Evolutionary conservation across 371 early-diverging fungal genomes (phyloP).

Genomic region (Gilbertella persicaria): DNA sequence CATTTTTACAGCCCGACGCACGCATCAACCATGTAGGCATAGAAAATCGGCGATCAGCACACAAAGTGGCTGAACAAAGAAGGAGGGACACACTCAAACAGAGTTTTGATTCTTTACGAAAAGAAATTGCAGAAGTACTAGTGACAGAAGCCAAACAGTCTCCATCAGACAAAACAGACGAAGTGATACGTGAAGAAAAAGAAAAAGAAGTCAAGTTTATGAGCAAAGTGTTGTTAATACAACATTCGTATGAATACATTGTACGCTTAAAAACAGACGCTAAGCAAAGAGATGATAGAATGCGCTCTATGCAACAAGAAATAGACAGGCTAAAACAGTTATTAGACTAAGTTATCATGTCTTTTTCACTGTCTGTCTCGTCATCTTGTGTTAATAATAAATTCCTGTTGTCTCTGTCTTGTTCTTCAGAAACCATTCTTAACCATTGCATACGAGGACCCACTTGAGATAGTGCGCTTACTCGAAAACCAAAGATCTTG

Average conservation of each 20-base stretch:
- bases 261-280: constrained; percentile 46
- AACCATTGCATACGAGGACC: constrained; percentile 84
- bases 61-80: constrained; percentile 88
- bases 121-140: constrained; percentile 64
- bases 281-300: constrained; percentile 39
- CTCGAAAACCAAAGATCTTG: constrained; percentile 81
- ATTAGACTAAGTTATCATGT: not conserved
- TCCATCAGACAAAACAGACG: not conserved
- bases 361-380: not conserved
- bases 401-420: not conserved
- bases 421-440: constrained; percentile 41
- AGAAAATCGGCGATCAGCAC: constrained; percentile 68
- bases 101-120: constrained; percentile 78
- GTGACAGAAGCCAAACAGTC: constrained; percentile 22
- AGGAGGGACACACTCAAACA: constrained; percentile 84
- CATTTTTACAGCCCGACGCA: constrained; percentile 44
- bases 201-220: constrained; percentile 52
- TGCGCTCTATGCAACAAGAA: constrained; percentile 36
- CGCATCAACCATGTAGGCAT: constrained; percentile 49
- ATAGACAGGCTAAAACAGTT: constrained; percentile 26
- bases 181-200: constrained; percentile 22
- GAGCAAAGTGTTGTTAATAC: constrained; percentile 47
- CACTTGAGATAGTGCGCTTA: constrained; percentile 54
- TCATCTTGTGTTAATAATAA: not conserved
- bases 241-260: constrained; percentile 61